Base-by-base conservation (phyloP, 306 rosid genomes). In the Prinsepia uniflora region DNA sequence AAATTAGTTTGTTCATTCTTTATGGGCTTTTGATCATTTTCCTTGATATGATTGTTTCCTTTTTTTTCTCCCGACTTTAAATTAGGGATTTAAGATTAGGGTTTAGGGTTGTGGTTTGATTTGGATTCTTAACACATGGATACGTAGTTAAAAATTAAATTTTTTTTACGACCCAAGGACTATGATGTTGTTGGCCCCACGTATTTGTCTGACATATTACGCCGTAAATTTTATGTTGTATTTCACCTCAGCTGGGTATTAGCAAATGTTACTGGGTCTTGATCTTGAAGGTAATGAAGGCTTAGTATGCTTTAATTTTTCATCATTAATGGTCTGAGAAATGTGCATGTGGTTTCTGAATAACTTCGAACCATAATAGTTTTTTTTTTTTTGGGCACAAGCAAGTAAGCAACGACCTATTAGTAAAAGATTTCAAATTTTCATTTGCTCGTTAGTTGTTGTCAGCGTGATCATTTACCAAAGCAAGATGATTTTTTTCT, bases 1-100 rank as follows among this genome's bases (percentile, higher is more conserved):
- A 54, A 59, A 53, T 10, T 56, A 48, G n/a, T 0, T 63, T 20
- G 74, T 48, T 49, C 19, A 7, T 63, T 7, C 36, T 59, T 44
- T 47, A 13, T 77, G 77, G 55, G 68, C 58, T 67, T 78, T 58
- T 62, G 55, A 40, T 24, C 44, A 72, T 71, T 73, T 69, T n/a
- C 63, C 8, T 12, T 72, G 43, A 34, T 54, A 24, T 66, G 43
- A 43, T 59, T 61, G 43, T 62, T 66, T 62, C 63, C 45, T 17
- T 6, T 13, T 19, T 36, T 39, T 43, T 71, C 6, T 19, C 18
- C 8, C 19, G 30, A 42, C 42, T 49, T 54, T 4, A 45, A 20
- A 68, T 39, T 58, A 30, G 36, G 36, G 36, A 30, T 30, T 30
- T 30, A 1, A 3, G 36, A 30, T 1, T 30, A 30, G 36, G 36